Base-by-base conservation (phyloP, 345 rosid genomes). In the Eutrema japonicum region DNA sequence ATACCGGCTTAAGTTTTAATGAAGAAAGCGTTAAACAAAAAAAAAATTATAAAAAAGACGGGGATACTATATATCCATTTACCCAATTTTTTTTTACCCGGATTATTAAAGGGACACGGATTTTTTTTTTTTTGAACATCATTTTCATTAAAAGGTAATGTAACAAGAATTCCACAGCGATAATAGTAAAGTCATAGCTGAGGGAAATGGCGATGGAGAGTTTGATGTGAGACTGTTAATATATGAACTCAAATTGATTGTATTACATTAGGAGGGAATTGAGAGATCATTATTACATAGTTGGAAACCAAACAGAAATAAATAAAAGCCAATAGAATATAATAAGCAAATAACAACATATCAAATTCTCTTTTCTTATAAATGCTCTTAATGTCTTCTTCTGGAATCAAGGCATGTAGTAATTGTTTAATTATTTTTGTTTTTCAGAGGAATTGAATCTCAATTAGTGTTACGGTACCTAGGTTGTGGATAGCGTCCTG, bases 401-500 rank as follows among this genome's bases (percentile, higher is more conserved):
- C 38, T 53, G 33, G 54, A 52, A 16, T 53, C 5, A 51, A 63
- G 55, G 7, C 53, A 42, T 49, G 38, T 37, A 27, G 12, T 60
- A 26, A 26, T 45, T 41, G 0, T 32, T 32, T 26, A 4, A 8
- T 9, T 30, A 16, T 18, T 18, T 30, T 2, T 18, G 10, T 3
- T 1, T 30, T 30, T 30, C 10, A 40, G 30, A 14, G 4, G 35
- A 70, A 18, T 18, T 18, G 35, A 70, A 56, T 26, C 66, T 58
- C 41, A 45, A 26, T 65, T 78, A 48, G 72, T 68, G 68, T 66
- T 78, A 56, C 72, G 64, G 77, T 89, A 85, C 68, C 86, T 83
- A 51, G 97, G 91, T 52, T 82, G 84, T 0, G 96, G 94, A 64
- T 87, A 84, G 7, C 89, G 77, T 51, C 96, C 98, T 32, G 88